phyloP scores from a whole-genome alignment of 2,329 filamentous ascomycete genomes.

The Fusarium sp. region DNA sequence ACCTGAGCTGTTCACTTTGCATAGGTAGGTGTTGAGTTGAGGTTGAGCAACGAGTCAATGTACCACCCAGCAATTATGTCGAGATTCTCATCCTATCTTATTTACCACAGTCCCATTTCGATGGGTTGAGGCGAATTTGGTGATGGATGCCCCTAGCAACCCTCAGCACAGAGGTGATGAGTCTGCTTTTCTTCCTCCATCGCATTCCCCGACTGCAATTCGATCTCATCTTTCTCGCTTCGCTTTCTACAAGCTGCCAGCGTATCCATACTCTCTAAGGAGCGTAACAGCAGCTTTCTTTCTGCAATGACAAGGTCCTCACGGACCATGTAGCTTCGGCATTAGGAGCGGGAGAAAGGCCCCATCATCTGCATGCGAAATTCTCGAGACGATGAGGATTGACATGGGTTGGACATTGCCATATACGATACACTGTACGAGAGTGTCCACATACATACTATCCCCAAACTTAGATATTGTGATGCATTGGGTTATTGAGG shows the following conservation, averaged over 20 bases:
- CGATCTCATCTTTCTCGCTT: conserved; percentile 5
- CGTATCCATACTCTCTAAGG: conserved; percentile 22
- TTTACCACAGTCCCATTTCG: conserved; percentile 16
- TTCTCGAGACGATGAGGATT: conserved; percentile 10
- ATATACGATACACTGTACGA: conserved; percentile 27
- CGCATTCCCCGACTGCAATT: conserved; percentile 22
- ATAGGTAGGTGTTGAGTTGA: conserved; percentile 14
- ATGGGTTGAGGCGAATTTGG: conserved; percentile 23
- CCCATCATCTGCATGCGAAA: conserved; percentile 36
- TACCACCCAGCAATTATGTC: not conserved
- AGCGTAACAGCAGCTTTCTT: conserved; percentile 7
- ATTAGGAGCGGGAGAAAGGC: conserved; percentile 26
- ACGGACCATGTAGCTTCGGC: conserved; percentile 38
- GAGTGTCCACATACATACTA: conserved; percentile 15
- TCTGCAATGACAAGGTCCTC: conserved; percentile 34
- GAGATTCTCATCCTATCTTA: conserved; percentile 15
- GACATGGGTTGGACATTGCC: conserved; percentile 13
- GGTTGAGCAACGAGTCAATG: conserved; percentile 24
- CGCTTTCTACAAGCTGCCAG: conserved; percentile 4
- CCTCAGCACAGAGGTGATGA: conserved; percentile 18
- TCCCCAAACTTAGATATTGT: conserved; percentile 17
- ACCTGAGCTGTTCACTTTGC: conserved; percentile 39
- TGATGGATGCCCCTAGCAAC: conserved; percentile 37
- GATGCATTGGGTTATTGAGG: conserved; percentile 24
- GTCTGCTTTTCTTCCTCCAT: conserved; percentile 20